Evolutionary conservation across 768 basidiomycete species (phyloP).

Genomic region (Naganishia onofrii): DNA sequence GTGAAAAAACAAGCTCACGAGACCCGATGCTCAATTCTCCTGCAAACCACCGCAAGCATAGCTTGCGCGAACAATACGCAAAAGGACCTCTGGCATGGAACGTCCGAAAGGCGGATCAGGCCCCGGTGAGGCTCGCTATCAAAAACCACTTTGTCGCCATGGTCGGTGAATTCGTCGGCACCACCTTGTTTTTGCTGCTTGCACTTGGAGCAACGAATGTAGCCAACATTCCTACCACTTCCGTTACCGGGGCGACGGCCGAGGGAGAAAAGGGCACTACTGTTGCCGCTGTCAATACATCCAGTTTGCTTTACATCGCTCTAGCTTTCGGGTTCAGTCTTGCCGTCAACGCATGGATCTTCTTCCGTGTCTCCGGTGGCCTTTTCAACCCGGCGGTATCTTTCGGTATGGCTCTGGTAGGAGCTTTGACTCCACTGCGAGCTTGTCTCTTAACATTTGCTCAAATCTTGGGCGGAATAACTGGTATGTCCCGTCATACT

Average conservation of each 20-base stretch:
- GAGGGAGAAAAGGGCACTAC: slow-evolving; percentile 42
- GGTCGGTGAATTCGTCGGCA: slow-evolving; percentile 51
- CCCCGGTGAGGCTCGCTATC: slow-evolving; percentile 40
- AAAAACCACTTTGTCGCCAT: slow-evolving; percentile 49
- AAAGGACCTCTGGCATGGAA: slow-evolving; percentile 39
- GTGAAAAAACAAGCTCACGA: background rate
- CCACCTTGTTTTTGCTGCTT: slow-evolving; percentile 50
- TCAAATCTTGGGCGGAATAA: slow-evolving; percentile 52
- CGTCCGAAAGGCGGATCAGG: slow-evolving; percentile 35
- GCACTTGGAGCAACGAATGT: slow-evolving; percentile 51
- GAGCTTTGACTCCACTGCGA: slow-evolving; percentile 50
- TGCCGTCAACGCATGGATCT: slow-evolving; percentile 52
- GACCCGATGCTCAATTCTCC: background rate
- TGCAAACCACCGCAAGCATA: background rate
- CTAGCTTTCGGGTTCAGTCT: slow-evolving; percentile 51
- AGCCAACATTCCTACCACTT: slow-evolving; percentile 47
- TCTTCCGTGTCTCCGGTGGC: slow-evolving; percentile 52
- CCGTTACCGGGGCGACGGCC: slow-evolving; percentile 43
- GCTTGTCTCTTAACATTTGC: slow-evolving; percentile 48
- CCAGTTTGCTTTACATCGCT: slow-evolving; percentile 49
- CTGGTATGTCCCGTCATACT: slow-evolving; percentile 34
- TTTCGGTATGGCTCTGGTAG: slow-evolving; percentile 51
- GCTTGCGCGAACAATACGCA: background rate
- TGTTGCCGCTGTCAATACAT: slow-evolving; percentile 47
- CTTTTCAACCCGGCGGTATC: slow-evolving; percentile 54